Percentiles rank a stretch among this genome's conserved stretches.
Evolutionary conservation across 2,329 filamentous ascomycete genomes (phyloP).

Genomic region (Trichophyton mentagrophytes): DNA sequence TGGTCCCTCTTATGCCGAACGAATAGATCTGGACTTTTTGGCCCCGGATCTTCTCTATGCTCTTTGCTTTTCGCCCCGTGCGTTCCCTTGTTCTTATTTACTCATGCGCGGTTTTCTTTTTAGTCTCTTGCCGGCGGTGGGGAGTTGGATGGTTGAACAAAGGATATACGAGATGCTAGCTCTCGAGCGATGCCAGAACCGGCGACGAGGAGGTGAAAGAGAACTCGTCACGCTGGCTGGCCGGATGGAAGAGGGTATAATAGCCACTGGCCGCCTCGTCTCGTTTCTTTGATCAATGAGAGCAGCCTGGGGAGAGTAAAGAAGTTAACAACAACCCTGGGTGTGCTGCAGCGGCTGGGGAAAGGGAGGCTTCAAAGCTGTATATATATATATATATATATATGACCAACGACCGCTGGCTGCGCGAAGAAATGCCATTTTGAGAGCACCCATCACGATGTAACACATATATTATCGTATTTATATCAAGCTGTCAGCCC

Average conservation of each 20-base stretch:
- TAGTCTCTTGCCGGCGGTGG: background rate
- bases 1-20: background rate
- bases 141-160: constrained; percentile 1
- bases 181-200: background rate
- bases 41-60: background rate
- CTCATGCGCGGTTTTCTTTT: background rate
- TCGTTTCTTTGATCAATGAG: background rate
- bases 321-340: background rate
- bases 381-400: background rate
- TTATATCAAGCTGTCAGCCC: background rate
- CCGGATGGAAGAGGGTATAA: background rate
- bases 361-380: background rate
- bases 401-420: background rate
- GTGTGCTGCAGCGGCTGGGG: background rate
- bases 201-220: constrained; percentile 1
- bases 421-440: background rate
- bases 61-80: background rate
- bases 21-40: background rate
- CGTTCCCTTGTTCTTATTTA: background rate
- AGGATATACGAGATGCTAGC: background rate
- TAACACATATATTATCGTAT: background rate
- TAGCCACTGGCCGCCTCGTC: background rate
- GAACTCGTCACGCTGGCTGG: background rate
- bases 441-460: background rate
- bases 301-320: background rate